These are phyloP conservation scores for Artemisia tridentata DNA, from an alignment of 129 eudicot genomes.

Conservation along the genomic window DNA sequence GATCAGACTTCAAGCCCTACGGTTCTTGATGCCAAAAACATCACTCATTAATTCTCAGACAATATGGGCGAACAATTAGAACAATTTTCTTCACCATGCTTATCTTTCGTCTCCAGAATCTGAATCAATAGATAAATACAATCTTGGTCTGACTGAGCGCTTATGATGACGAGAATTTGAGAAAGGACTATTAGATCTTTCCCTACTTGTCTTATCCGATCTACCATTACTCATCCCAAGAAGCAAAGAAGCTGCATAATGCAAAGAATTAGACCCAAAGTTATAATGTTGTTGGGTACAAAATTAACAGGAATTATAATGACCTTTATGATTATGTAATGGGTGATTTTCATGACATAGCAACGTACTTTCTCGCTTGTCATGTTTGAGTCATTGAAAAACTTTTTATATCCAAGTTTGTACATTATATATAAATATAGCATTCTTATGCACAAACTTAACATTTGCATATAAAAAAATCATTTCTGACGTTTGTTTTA, in stretches of 20 bases:
- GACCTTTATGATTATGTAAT: not conserved
- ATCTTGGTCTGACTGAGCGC: conserved; percentile 71
- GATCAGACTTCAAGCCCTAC: not conserved
- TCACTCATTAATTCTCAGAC: not conserved
- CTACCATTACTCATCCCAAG: conserved; percentile 61
- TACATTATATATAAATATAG: too few species aligned
- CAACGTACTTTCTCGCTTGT: too few species aligned
- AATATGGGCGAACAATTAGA: conserved; percentile 1
- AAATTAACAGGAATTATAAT: not conserved
- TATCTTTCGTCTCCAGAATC: conserved; percentile 60
- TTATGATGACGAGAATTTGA: conserved; percentile 59
- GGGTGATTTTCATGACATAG: too few species aligned
- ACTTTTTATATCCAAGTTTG: too few species aligned
- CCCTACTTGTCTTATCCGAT: conserved; percentile 57
- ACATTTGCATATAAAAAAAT: too few species aligned
- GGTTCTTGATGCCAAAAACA: conserved; percentile 15
- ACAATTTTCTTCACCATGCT: not conserved
- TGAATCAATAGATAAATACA: conserved; percentile 69
- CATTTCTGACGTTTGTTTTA: too few species aligned
- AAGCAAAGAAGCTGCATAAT: conserved; percentile 72
- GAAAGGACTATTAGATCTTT: conserved; percentile 73
- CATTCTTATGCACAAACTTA: too few species aligned
- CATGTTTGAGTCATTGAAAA: too few species aligned
- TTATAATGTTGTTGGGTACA: not conserved
- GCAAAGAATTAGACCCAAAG: not conserved